These are phyloP conservation scores for Xylariaceae sp. DNA, from an alignment of 2,329 filamentous ascomycete genomes.

Conservation along the genomic window DNA sequence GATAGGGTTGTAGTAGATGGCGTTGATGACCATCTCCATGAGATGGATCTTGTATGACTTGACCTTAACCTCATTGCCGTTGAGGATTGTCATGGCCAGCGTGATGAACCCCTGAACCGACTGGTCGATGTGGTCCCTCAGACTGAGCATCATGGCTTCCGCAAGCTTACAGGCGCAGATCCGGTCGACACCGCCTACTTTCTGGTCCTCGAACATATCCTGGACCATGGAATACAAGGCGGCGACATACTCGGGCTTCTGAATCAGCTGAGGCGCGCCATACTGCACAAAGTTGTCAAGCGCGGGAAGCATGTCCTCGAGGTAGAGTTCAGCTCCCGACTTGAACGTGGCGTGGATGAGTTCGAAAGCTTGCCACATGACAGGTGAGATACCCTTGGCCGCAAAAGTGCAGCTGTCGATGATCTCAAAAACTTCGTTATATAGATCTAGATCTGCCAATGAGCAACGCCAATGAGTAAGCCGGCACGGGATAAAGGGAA, in stretches of 20 bases:
- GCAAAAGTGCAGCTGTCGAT: slow-evolving; percentile 99
- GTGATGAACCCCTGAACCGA: slow-evolving; percentile 83
- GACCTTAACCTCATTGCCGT: slow-evolving; percentile 68
- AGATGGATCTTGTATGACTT: slow-evolving; percentile 93
- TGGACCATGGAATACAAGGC: slow-evolving; percentile 90
- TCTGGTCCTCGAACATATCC: slow-evolving; percentile 87
- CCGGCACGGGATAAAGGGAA: neutral
- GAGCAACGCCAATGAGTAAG: slow-evolving; percentile 12
- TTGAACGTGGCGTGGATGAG: slow-evolving; percentile 96
- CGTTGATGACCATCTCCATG: slow-evolving; percentile 98
- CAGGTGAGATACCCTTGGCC: slow-evolving; percentile 87
- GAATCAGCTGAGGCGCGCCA: slow-evolving; percentile 68
- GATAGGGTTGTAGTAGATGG: slow-evolving; percentile 92
- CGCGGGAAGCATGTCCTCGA: slow-evolving; percentile 97
- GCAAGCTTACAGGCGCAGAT: slow-evolving; percentile 97
- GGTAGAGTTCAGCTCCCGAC: slow-evolving; percentile 89
- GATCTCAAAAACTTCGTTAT: slow-evolving; percentile 98
- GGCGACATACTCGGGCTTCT: slow-evolving; percentile 79
- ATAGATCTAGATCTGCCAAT: slow-evolving; percentile 55
- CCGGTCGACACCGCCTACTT: slow-evolving; percentile 86
- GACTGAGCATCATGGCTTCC: slow-evolving; percentile 93
- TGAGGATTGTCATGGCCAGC: slow-evolving; percentile 79
- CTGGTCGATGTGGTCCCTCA: slow-evolving; percentile 80
- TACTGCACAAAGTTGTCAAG: slow-evolving; percentile 98
- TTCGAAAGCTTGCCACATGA: slow-evolving; percentile 98